phyloP scores from a whole-genome alignment of 2,329 filamentous ascomycete genomes.

The Stachybotrys echinatus region DNA sequence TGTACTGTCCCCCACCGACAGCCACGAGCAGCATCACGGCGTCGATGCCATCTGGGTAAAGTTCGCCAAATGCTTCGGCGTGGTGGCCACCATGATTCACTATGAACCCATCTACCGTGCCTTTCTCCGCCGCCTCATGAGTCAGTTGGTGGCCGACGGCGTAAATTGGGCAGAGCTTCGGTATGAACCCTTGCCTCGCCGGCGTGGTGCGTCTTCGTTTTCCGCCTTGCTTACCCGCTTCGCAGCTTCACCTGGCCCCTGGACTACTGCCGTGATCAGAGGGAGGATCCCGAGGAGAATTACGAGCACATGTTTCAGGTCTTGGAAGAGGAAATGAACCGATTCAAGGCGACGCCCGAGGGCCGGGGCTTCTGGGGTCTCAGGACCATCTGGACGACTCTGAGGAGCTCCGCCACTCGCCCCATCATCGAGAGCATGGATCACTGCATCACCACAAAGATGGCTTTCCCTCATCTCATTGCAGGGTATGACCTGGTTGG shows the following conservation, averaged over 20 bases:
- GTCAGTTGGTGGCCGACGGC: slow-evolving; percentile 70
- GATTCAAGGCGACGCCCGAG: slow-evolving; percentile 66
- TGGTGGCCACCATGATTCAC: slow-evolving; percentile 70
- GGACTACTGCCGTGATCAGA: slow-evolving; percentile 60
- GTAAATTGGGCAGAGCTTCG: slow-evolving; percentile 79
- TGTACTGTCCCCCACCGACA: slow-evolving; percentile 67
- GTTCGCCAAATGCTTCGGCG: slow-evolving; percentile 68
- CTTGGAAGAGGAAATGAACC: slow-evolving; percentile 71
- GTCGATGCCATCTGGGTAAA: slow-evolving; percentile 81
- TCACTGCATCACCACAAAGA: slow-evolving; percentile 76
- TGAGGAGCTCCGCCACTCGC: slow-evolving; percentile 60
- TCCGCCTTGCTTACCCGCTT: not conserved
- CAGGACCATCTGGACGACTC: slow-evolving; percentile 77
- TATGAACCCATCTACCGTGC: slow-evolving; percentile 86
- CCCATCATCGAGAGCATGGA: slow-evolving; percentile 77
- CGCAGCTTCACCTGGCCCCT: slow-evolving; percentile 65
- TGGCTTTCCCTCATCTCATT: slow-evolving; percentile 71
- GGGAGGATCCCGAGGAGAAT: slow-evolving; percentile 61
- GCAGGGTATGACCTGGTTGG: slow-evolving; percentile 88
- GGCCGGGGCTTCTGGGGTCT: slow-evolving; percentile 79
- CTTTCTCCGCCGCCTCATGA: slow-evolving; percentile 68
- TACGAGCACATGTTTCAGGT: slow-evolving; percentile 66
- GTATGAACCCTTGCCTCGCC: slow-evolving; percentile 20
- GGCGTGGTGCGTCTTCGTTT: not conserved
- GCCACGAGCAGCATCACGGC: slow-evolving; percentile 74